A percentile compares a stretch with the other conserved stretches of the same genome.
Conservation (phyloP, 164 flowering plant species). For the Berberis vulgaris region DNA sequence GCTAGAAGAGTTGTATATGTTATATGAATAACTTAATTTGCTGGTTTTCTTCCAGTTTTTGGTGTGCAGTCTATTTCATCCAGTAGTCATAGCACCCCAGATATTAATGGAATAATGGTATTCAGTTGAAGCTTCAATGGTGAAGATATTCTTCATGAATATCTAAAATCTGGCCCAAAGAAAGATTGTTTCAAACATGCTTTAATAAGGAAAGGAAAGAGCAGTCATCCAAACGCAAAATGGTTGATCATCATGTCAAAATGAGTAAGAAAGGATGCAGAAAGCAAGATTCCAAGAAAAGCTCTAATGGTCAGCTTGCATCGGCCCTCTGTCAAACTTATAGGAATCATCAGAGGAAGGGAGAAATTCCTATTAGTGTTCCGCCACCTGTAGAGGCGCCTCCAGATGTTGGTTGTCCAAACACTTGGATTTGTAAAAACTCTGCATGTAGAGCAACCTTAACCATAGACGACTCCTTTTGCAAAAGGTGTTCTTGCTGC, state of each 20-base stretch:
- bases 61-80: conserved; percentile 53
- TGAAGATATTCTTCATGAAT: conserved; percentile 48
- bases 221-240: conserved; percentile 38
- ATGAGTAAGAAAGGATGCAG: conserved; percentile 35
- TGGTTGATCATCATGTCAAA: conserved; percentile 40
- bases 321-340: conserved; percentile 25
- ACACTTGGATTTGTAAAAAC: conserved; percentile 84
- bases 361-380: conserved; percentile 60
- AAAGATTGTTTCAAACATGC: conserved; percentile 40
- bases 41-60: conserved; percentile 30
- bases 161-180: conserved; percentile 41
- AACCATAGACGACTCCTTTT: conserved; percentile 78
- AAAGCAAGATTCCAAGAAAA: conserved; percentile 54
- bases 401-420: conserved; percentile 37
- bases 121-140: conserved; percentile 48
- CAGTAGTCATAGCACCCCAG: conserved; percentile 64
- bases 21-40: background rate
- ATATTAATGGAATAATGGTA: conserved; percentile 31
- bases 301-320: conserved; percentile 18
- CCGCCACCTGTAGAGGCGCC: conserved; percentile 33
- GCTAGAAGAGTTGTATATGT: too few relatives aligned
- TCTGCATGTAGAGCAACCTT: conserved; percentile 81
- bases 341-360: conserved; percentile 67
- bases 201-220: conserved; percentile 44
- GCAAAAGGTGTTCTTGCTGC: conserved; percentile 98